Conservation (phyloP, 208 protist genomes). For the Sergeia podlipaevii region DNA sequence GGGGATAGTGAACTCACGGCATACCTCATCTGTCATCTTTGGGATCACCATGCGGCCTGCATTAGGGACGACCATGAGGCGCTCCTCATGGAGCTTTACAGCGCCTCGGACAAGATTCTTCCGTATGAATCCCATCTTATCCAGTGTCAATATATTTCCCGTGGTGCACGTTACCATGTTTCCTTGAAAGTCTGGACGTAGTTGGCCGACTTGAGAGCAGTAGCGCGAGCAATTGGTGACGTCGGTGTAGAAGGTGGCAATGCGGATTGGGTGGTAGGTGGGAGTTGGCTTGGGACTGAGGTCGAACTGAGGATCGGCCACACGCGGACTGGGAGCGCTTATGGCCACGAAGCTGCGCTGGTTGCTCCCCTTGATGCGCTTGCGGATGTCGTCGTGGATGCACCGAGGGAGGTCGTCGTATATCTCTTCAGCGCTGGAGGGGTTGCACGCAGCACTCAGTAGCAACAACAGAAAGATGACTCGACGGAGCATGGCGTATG, state of each 20-base stretch:
- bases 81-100: slow-evolving; percentile 13
- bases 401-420: too few species aligned
- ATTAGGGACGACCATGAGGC: slow-evolving; percentile 10
- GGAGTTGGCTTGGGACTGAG: too few species aligned
- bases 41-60: background rate
- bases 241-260: slow-evolving; percentile 26
- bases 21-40: background rate
- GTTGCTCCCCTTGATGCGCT: too few species aligned
- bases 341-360: too few species aligned
- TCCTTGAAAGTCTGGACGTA: slow-evolving; percentile 13
- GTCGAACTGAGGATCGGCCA: too few species aligned
- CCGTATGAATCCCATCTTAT: slow-evolving; percentile 7
- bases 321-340: too few species aligned
- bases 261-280: slow-evolving; percentile 34
- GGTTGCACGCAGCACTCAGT: too few species aligned
- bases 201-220: slow-evolving; percentile 26
- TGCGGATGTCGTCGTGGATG: too few species aligned
- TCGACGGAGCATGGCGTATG: too few species aligned
- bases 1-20: slow-evolving; percentile 18
- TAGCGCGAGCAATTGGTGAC: slow-evolving; percentile 24
- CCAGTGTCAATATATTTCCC: slow-evolving; percentile 7
- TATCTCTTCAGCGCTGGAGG: too few species aligned
- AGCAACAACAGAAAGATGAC: too few species aligned
- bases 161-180: slow-evolving; percentile 10
- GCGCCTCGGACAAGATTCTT: slow-evolving; percentile 8